Evolutionary conservation across 108 stramenopile species (phyloP), one percentile per base, ranked within the genome.

Genomic region (Nitzschia palea): DNA sequence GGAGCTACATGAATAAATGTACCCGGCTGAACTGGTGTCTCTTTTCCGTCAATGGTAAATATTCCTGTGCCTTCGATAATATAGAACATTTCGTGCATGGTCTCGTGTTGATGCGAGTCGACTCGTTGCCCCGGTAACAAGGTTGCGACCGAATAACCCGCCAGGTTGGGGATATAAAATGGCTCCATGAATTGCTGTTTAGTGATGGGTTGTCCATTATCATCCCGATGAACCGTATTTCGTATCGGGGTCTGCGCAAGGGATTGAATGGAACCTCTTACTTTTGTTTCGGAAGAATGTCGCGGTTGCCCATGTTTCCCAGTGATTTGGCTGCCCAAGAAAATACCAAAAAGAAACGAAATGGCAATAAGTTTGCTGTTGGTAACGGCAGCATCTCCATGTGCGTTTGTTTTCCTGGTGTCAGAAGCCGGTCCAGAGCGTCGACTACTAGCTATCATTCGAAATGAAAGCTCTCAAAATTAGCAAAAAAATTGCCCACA

Each of bases 61-160:
- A 44, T 47, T 2, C 64, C 81, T 20, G 35, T 62, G 14, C 81
- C 81, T 28, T 69, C 56, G 4, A 82, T 25, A 9, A 82, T 75
- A 43, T 70, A 82, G 77, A 82, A 82, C 50, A 82, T 70, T 57
- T 82, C 81, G 36, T 73, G 71, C 73, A 82, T 74, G 59, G 40
- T 75, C 17, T 58, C 47, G 55, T 82, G 81, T 42, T 50, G 26
- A 47, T 82, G 81, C 6, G 29, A 28, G 28, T 45, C 59, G 37
- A 79, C 71, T 12, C 33, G 50, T 34, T 81, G 71, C 1, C 67
- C 66, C 10, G 57, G 60, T 47, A 42, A 44, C 12, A 81, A 70
- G n/a, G 75, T 81, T 17, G 75, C 80, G 27, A 81, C 71, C 14
- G 67, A 64, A 37, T 62, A 52, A 18, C 80, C 80, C 5, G 76